Base-by-base conservation (phyloP, 441 rosid species). In the Mallotus japonicus region DNA sequence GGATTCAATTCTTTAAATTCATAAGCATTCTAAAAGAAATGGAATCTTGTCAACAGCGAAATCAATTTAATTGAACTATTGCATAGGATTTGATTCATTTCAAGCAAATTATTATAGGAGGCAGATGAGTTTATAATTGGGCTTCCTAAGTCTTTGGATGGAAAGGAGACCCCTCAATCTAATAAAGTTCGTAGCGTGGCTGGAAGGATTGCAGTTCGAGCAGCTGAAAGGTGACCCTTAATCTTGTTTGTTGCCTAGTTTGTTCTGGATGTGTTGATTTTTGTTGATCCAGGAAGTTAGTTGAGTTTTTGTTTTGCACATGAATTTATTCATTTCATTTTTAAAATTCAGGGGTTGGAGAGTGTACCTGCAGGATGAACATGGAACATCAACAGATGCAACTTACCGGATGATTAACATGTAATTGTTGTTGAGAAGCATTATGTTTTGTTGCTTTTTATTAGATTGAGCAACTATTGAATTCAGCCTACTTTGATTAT, bases 291-390 rank as follows among this genome's bases (percentile, higher is more conserved):
- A 24, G 28, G 28, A 24, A 24, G 28, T 24, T 24, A 24, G 28
- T 24, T 24, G 28, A 24, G 28, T 24, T 24, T 24, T 24, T 24
- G 28, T 24, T 24, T 24, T 6, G 19, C 7, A 24, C 28, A 24
- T 53, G 56, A 4, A 17, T 15, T 53, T 17, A 4, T 15, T 13
- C 7, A 8, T 65, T 44, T 4, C 22, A 2, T 65, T 2, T 47
- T 3, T 62, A n/a, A 13, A 64, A 67, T 79, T 60, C 76, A 92
- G 99, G 83, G 97, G 99, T 51, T 88, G 89, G 92, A 87, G 97
- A 71, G 97, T 95, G 70, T 95, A 89, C 84, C 87, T 95, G 54
- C 89, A 83, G 75, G 93, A 95, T 85, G 99, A 95, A 74, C 92
- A 92, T 78, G 91, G 97, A 44, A 88, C 99, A 67, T 85, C 99